Evolutionary conservation across 495 filamentous ascomycete genomes (phyloP).

Genomic region (Friedmanniomyces endolithicus): DNA sequence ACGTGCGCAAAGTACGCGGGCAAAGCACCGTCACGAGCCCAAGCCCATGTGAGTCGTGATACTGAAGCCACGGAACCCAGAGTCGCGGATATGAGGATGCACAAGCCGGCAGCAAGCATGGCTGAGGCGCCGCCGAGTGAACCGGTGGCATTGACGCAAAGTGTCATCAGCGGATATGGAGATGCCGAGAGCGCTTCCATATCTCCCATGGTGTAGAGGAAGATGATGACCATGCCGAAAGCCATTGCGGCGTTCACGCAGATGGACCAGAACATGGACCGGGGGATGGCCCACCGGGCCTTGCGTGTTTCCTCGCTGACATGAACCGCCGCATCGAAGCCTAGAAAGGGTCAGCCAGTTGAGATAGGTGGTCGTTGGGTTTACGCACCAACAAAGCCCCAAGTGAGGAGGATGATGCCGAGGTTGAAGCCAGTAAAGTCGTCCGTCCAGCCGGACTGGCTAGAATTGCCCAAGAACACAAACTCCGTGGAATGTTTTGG

Average conservation of each 20-base stretch:
- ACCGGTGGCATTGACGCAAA: neutral
- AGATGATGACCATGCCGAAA: constrained; percentile 4
- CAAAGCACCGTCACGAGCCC: constrained; percentile 4
- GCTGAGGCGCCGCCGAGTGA: neutral
- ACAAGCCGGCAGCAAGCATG: neutral
- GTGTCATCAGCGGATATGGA: neutral
- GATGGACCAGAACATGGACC: constrained; percentile 11
- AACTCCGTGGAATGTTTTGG: constrained; percentile 7
- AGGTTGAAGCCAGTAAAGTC: constrained; percentile 9
- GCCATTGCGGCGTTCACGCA: constrained; percentile 1
- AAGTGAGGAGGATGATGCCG: constrained; percentile 3
- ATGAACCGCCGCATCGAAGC: constrained; percentile 4
- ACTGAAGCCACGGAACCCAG: neutral
- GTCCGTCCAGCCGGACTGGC: neutral
- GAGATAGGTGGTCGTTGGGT: neutral
- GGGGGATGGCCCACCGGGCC: constrained; percentile 2
- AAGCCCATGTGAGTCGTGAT: neutral
- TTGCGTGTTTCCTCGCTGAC: constrained; percentile 3
- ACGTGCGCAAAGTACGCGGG: constrained; percentile 7
- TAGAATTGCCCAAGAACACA: neutral
- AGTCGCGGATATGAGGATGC: neutral
- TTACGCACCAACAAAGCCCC: constrained; percentile 2
- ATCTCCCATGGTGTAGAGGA: constrained; percentile 7
- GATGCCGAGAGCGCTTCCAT: neutral
- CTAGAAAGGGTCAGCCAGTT: neutral